These are phyloP conservation scores for Brasilioporus rufonigricans DNA, from an alignment of 768 basidiomycete genomes.

Conservation along the genomic window DNA sequence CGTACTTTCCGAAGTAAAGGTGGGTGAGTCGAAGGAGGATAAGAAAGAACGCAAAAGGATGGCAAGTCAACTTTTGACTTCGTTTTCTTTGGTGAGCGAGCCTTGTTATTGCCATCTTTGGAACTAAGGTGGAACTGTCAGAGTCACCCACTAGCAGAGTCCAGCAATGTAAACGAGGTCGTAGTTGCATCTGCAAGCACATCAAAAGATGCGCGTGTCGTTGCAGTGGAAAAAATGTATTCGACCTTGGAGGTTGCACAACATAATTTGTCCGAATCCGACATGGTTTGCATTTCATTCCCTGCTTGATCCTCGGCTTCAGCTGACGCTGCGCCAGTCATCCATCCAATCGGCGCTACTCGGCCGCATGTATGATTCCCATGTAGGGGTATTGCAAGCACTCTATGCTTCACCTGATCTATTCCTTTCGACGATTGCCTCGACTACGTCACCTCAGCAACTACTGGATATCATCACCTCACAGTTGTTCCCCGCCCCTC, in stretches of 20 bases:
- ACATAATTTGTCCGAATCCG: constrained; percentile 30
- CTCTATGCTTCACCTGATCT: constrained; percentile 56
- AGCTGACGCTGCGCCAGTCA: constrained; percentile 36
- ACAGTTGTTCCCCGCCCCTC: constrained; percentile 36
- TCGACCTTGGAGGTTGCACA: constrained; percentile 31
- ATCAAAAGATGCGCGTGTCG: constrained; percentile 56
- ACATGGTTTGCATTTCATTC: constrained; percentile 28
- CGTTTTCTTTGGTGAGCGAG: constrained; percentile 52
- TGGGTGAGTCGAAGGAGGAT: constrained; percentile 20
- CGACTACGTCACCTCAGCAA: constrained; percentile 19
- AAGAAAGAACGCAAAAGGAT: constrained; percentile 37
- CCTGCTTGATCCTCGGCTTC: not conserved
- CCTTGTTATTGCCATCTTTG: not conserved
- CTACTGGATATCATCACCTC: constrained; percentile 24
- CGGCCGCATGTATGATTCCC: constrained; percentile 66
- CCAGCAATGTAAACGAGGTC: constrained; percentile 40
- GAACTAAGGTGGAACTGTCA: constrained; percentile 7
- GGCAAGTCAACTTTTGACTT: constrained; percentile 55
- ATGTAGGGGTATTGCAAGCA: constrained; percentile 56
- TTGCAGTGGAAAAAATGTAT: constrained; percentile 59
- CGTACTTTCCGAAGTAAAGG: constrained; percentile 27
- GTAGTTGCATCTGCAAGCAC: constrained; percentile 58
- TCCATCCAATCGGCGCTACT: constrained; percentile 63
- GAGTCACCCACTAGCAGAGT: constrained; percentile 22
- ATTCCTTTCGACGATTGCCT: constrained; percentile 39